Evolutionary conservation across 2,329 filamentous ascomycete genomes (phyloP).

Genomic region (Pseudocercospora cruenta): DNA sequence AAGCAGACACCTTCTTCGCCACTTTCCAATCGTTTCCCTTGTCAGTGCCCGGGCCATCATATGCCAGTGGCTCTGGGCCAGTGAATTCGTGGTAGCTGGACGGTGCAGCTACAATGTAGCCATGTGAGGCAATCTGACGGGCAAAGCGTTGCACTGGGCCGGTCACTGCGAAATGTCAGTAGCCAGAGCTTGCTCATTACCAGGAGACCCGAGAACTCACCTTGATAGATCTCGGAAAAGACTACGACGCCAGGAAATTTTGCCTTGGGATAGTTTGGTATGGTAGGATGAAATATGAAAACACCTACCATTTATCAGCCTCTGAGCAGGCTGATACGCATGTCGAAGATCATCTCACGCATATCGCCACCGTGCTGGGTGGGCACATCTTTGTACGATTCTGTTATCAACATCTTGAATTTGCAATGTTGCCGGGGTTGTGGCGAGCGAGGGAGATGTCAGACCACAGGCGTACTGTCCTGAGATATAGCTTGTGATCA

Average conservation of each 20-base stretch:
- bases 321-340: conserved; percentile 23
- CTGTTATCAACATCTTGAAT: conserved; percentile 62
- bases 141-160: conserved; percentile 88
- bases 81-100: conserved; percentile 94
- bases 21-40: conserved; percentile 85
- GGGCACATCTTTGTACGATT: conserved; percentile 62
- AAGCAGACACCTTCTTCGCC: conserved; percentile 76
- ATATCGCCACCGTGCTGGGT: conserved; percentile 64
- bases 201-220: conserved; percentile 48
- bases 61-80: conserved; percentile 78
- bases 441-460: conserved; percentile 6
- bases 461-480: not conserved
- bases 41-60: conserved; percentile 86
- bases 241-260: conserved; percentile 86
- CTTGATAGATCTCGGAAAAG: conserved; percentile 96
- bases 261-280: conserved; percentile 84
- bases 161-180: conserved; percentile 63
- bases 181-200: not conserved
- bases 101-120: conserved; percentile 89
- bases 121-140: conserved; percentile 86
- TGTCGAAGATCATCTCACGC: conserved; percentile 47
- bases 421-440: not conserved
- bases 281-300: conserved; percentile 83
- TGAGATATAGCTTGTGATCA: not conserved
- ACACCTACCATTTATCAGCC: conserved; percentile 63